Base-by-base conservation (phyloP, 2,329 filamentous ascomycete species). In the Exophiala oligosperma region DNA sequence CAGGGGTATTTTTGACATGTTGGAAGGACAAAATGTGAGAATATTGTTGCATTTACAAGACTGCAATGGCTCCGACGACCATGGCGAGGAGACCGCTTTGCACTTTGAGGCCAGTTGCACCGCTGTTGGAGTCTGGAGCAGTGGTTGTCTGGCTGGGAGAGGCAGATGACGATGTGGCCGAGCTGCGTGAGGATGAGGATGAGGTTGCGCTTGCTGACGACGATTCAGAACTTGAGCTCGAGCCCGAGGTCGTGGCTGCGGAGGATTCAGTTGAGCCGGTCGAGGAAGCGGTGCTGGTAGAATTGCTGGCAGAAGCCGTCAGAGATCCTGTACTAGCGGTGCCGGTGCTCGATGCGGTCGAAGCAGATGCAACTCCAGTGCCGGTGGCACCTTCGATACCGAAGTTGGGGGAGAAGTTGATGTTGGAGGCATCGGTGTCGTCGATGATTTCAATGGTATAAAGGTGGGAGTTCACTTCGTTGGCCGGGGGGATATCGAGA, bases 391-490 rank as follows among this genome's bases (percentile, higher is more conserved):
- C 78, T 11, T 77, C 67, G 56, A 84, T 72, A 38, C 74, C 72
- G 71, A 84, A 84, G 60, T 74, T 75, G 5, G 78, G 77, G 37
- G 77, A 77, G 75, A 79, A 84, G 76, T 84, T 84, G 69, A 71
- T 73, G 60, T 76, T 67, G 49, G 52, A 59, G 7, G 72, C 49
- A 70, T 83, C 66, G 5, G 64, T 63, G 64, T 81, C 80, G 64
- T 74, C 71, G 67, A 81, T 71, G 66, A 84, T 84, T 67, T 81
- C 73, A 61, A 84, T 71, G 57, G 79, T 78, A 74, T 83, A 84
- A 68, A 79, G 74, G 55, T 52, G 53, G 40, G 70, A 70, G 63
- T 77, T 74, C 52, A 74, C 71, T 47, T 72, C 71, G 56, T 79
- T 69, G 57, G 71, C 65, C 49, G 68, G 56, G 23, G 77, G 73